Conservation (phyloP, 495 filamentous ascomycete genomes). For the Penicillium verhagenii region DNA sequence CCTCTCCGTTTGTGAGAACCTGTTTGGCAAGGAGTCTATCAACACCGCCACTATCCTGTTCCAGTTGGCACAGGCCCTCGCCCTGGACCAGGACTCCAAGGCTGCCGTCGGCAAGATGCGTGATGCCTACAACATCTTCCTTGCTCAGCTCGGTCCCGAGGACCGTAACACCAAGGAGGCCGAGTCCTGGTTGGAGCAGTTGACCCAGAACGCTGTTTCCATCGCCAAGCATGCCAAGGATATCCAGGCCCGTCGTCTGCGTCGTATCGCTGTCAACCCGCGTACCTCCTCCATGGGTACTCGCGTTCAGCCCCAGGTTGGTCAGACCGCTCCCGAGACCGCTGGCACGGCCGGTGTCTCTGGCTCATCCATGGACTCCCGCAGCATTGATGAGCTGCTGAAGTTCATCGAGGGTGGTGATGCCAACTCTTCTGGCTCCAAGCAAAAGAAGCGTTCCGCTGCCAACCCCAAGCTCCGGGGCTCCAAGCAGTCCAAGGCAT, state of each 20-base stretch:
- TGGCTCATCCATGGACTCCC: slow-evolving; percentile 55
- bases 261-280: slow-evolving; percentile 56
- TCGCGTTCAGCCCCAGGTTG: slow-evolving; percentile 52
- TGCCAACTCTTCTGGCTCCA: slow-evolving; percentile 52
- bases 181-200: slow-evolving; percentile 91
- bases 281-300: slow-evolving; percentile 52
- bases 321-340: slow-evolving; percentile 50
- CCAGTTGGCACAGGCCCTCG: slow-evolving; percentile 93
- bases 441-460: slow-evolving; percentile 63
- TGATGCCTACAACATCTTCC: slow-evolving; percentile 94
- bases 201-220: slow-evolving; percentile 90
- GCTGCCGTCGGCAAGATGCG: slow-evolving; percentile 87
- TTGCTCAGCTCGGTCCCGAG: slow-evolving; percentile 73
- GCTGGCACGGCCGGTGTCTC: slow-evolving; percentile 35
- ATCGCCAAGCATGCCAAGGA: slow-evolving; percentile 92
- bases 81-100: slow-evolving; percentile 89
- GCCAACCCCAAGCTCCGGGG: slow-evolving; percentile 70
- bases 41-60: slow-evolving; percentile 95
- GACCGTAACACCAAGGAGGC: slow-evolving; percentile 96
- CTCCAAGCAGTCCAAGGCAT: slow-evolving; percentile 45
- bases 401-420: slow-evolving; percentile 81
- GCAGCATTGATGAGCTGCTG: slow-evolving; percentile 82
- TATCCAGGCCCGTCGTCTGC: slow-evolving; percentile 66
- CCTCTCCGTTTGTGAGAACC: slow-evolving; percentile 77
- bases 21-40: slow-evolving; percentile 83